phyloP scores from a whole-genome alignment of 441 rosid genomes.

The Brassica hybrid region DNA sequence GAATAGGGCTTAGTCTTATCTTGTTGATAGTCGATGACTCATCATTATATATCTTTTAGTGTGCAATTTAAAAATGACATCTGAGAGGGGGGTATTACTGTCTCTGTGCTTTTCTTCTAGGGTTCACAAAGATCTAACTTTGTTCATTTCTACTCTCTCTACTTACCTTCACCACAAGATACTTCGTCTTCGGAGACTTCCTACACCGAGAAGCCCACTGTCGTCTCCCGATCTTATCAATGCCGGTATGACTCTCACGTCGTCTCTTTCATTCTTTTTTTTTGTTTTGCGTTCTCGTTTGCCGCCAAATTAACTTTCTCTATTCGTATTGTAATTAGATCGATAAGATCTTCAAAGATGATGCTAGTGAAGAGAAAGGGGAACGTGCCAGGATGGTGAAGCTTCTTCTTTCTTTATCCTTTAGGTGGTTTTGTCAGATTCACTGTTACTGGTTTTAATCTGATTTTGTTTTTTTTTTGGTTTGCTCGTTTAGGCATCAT shows the following conservation, averaged over 20 bases:
- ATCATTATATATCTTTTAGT: neutral
- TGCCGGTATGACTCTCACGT: conserved; percentile 39
- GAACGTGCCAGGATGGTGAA: conserved; percentile 96
- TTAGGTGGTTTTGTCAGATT: conserved; percentile 33
- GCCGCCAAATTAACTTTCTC: neutral
- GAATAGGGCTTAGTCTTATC: neutral
- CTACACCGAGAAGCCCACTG: neutral
- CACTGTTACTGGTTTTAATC: conserved; percentile 2
- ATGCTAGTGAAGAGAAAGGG: conserved; percentile 96
- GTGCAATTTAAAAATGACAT: neutral
- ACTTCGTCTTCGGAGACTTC: conserved; percentile 16
- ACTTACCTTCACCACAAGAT: neutral
- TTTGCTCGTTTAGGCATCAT: conserved; percentile 63
- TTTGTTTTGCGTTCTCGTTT: conserved; percentile 1
- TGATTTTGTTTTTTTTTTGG: conserved; percentile 11
- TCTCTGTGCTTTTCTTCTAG: conserved; percentile 28
- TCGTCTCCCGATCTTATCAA: conserved; percentile 28
- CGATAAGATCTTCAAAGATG: conserved; percentile 85
- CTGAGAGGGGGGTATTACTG: conserved; percentile 28
- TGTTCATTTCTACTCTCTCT: conserved; percentile 15
- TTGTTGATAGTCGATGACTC: neutral
- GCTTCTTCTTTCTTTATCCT: neutral
- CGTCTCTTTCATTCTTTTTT: neutral
- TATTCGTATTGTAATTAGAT: conserved; percentile 45
- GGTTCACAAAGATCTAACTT: conserved; percentile 38